These are phyloP conservation scores for Syzygium aromaticum DNA, from an alignment of 345 rosid genomes.

Conservation along the genomic window DNA sequence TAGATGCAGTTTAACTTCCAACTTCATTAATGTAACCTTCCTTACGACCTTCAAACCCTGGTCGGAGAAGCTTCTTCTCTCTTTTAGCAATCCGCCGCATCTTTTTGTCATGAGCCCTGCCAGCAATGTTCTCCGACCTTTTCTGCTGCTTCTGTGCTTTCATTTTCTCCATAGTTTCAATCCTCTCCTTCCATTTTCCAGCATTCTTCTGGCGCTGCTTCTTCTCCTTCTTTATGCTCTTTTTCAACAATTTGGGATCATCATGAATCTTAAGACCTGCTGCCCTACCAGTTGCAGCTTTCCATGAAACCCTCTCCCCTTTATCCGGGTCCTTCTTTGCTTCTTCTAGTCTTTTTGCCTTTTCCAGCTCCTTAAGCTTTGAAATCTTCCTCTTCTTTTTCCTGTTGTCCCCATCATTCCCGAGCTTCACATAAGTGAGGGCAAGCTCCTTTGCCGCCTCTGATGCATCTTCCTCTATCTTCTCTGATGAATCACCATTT, in stretches of 20 bases:
- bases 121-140: slow-evolving; percentile 63
- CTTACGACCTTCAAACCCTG: slow-evolving; percentile 87
- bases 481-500: slow-evolving; percentile 15
- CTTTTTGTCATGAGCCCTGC: slow-evolving; percentile 67
- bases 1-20: not conserved
- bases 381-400: slow-evolving; percentile 55
- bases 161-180: slow-evolving; percentile 49
- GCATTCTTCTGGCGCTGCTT: slow-evolving; percentile 61
- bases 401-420: slow-evolving; percentile 39
- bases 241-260: slow-evolving; percentile 68
- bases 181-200: slow-evolving; percentile 85
- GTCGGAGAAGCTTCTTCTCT: slow-evolving; percentile 80
- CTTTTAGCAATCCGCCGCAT: slow-evolving; percentile 63
- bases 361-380: slow-evolving; percentile 61
- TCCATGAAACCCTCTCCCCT: slow-evolving; percentile 61
- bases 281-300: slow-evolving; percentile 71
- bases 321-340: slow-evolving; percentile 72
- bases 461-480: slow-evolving; percentile 43
- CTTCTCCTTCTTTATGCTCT: slow-evolving; percentile 67
- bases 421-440: slow-evolving; percentile 64
- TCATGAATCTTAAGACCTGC: slow-evolving; percentile 79
- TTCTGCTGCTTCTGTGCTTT: slow-evolving; percentile 66
- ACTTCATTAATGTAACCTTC: slow-evolving; percentile 18
- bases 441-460: slow-evolving; percentile 78
- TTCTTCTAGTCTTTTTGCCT: slow-evolving; percentile 49